A percentile compares a stretch with the other conserved stretches of the same genome.
phyloP scores from a whole-genome alignment of 2,329 filamentous ascomycete genomes.

The Lasiodiplodia sp. region DNA sequence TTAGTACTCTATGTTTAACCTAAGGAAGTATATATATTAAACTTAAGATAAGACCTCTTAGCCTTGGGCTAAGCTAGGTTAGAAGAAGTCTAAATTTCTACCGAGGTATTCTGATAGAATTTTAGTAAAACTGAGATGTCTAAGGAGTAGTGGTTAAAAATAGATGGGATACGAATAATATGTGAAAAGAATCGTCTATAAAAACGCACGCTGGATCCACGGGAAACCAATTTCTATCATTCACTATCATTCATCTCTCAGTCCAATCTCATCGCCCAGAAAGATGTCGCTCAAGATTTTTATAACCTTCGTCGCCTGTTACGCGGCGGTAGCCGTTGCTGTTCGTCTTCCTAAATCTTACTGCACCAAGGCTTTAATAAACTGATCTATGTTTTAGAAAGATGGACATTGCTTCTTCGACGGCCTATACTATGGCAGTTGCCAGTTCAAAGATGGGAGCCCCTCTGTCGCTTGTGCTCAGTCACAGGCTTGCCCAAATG shows the following conservation, averaged over 20 bases:
- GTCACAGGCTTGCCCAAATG: background rate
- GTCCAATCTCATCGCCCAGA: conserved; percentile 1
- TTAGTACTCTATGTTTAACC: background rate
- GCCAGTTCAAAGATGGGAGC: conserved; percentile 4
- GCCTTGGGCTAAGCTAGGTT: too few relatives aligned
- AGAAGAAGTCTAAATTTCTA: too few relatives aligned
- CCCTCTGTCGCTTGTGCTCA: background rate
- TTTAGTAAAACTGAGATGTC: too few relatives aligned
- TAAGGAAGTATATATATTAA: background rate
- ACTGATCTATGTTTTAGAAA: background rate
- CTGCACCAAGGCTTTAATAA: background rate
- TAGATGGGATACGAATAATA: background rate
- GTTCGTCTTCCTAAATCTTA: conserved; percentile 6
- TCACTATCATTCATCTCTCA: background rate
- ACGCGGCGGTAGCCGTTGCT: conserved; percentile 2
- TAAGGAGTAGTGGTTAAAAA: too few relatives aligned
- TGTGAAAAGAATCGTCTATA: background rate
- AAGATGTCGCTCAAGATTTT: background rate
- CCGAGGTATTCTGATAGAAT: too few relatives aligned
- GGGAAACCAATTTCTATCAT: background rate
- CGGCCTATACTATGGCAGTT: conserved; percentile 5
- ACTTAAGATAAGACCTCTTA: too few relatives aligned
- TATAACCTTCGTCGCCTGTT: background rate
- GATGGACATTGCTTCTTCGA: conserved; percentile 3
- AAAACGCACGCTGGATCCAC: conserved; percentile 1